phyloP scores from a whole-genome alignment of 2,329 filamentous ascomycete genomes.

The Diaporthe citriasiana region DNA sequence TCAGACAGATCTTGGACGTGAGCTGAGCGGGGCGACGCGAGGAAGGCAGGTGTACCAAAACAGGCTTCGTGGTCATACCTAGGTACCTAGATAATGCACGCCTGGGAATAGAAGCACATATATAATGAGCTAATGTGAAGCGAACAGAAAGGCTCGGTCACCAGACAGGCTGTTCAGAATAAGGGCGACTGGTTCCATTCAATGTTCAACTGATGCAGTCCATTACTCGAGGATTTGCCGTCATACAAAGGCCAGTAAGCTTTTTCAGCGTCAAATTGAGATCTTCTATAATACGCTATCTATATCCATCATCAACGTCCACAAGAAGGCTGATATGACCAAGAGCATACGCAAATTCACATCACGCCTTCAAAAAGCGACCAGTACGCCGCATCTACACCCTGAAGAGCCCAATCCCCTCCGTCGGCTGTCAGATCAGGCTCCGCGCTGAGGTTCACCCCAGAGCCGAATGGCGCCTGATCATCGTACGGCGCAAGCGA shows the following conservation, averaged over 20 bases:
- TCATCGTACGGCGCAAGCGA: slow-evolving; percentile 35
- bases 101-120: background rate
- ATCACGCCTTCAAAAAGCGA: slow-evolving; percentile 42
- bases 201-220: too few species aligned
- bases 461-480: slow-evolving; percentile 26
- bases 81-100: too few species aligned
- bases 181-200: too few species aligned
- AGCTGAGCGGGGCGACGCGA: background rate
- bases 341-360: background rate
- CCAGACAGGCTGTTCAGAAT: background rate
- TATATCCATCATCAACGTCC: too few species aligned
- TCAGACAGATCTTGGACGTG: too few species aligned
- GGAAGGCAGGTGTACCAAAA: too few species aligned
- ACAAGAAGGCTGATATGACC: too few species aligned
- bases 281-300: background rate
- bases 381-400: slow-evolving; percentile 46
- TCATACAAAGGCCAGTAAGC: background rate
- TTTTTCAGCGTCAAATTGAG: background rate
- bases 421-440: slow-evolving; percentile 46
- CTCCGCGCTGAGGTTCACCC: background rate
- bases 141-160: background rate
- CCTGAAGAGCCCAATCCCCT: slow-evolving; percentile 45
- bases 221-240: background rate
- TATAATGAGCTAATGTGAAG: background rate
- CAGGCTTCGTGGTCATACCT: too few species aligned